Evolutionary conservation across 23 red algal species (phyloP).

Genomic region (Chondrus crispus): DNA sequence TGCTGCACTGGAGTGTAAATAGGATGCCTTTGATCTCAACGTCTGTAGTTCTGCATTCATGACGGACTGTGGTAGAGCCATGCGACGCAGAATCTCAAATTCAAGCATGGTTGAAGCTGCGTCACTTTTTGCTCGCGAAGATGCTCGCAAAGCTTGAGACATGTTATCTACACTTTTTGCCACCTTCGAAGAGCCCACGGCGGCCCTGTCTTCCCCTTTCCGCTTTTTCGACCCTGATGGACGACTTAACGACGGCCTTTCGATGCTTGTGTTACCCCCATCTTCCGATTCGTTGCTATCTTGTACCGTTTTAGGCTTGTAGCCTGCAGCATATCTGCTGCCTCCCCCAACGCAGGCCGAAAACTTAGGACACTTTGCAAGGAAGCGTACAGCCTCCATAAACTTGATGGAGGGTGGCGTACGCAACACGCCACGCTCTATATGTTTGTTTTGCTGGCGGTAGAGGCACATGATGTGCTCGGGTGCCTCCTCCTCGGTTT

Average conservation of each 20-base stretch:
- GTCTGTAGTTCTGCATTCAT: not conserved
- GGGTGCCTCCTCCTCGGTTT: not conserved
- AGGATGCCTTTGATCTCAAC: not conserved
- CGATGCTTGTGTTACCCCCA: not conserved
- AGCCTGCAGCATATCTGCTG: not conserved
- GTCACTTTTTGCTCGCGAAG: not conserved
- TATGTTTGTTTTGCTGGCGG: not conserved
- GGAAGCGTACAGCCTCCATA: not conserved
- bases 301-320: not conserved
- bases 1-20: not conserved
- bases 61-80: not conserved
- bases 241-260: not conserved
- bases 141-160: not conserved
- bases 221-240: not conserved
- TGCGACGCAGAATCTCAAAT: not conserved
- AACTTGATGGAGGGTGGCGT: not conserved
- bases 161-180: not conserved
- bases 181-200: not conserved
- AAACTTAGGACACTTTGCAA: not conserved
- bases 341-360: not conserved
- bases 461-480: slow-evolving; percentile 15
- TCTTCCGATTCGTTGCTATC: not conserved
- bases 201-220: not conserved
- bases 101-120: slow-evolving; percentile 5
- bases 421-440: not conserved